A percentile compares a stretch with the other conserved stretches of the same genome.
These are phyloP conservation scores for Colletotrichum graminicola DNA, from an alignment of 2,329 filamentous ascomycete genomes.

Conservation along the genomic window DNA sequence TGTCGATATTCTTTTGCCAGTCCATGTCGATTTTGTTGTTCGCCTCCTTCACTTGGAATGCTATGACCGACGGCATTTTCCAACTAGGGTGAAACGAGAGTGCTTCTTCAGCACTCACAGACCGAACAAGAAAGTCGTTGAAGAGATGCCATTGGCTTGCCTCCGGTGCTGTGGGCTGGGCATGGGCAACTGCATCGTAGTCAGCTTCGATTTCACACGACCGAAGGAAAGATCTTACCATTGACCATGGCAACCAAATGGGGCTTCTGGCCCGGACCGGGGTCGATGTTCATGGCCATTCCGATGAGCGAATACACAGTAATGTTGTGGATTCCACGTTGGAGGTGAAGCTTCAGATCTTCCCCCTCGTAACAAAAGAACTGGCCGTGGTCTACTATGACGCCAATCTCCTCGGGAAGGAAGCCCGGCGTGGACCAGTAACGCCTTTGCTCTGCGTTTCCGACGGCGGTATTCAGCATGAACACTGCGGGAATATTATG, in stretches of 20 bases:
- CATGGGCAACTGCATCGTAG: slow-evolving; percentile 69
- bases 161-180: slow-evolving; percentile 68
- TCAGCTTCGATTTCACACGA: neutral
- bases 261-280: slow-evolving; percentile 84
- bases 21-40: slow-evolving; percentile 86
- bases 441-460: slow-evolving; percentile 77
- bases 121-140: slow-evolving; percentile 94
- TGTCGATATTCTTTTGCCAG: slow-evolving; percentile 89
- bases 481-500: slow-evolving; percentile 86
- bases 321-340: slow-evolving; percentile 83
- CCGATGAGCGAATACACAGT: slow-evolving; percentile 93
- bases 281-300: slow-evolving; percentile 89
- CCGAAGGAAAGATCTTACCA: slow-evolving; percentile 59
- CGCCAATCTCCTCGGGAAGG: slow-evolving; percentile 92
- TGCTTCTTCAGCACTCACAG: slow-evolving; percentile 84
- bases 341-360: slow-evolving; percentile 83
- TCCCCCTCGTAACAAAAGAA: slow-evolving; percentile 96
- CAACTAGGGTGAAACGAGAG: slow-evolving; percentile 89
- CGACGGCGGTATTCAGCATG: slow-evolving; percentile 86
- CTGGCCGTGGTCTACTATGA: slow-evolving; percentile 90
- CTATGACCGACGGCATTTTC: slow-evolving; percentile 91
- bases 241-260: slow-evolving; percentile 95
- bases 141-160: slow-evolving; percentile 92
- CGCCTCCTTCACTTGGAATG: slow-evolving; percentile 85
- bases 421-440: slow-evolving; percentile 92